Base-by-base conservation (phyloP, 306 rosid species). In the Glycine latifolia region DNA sequence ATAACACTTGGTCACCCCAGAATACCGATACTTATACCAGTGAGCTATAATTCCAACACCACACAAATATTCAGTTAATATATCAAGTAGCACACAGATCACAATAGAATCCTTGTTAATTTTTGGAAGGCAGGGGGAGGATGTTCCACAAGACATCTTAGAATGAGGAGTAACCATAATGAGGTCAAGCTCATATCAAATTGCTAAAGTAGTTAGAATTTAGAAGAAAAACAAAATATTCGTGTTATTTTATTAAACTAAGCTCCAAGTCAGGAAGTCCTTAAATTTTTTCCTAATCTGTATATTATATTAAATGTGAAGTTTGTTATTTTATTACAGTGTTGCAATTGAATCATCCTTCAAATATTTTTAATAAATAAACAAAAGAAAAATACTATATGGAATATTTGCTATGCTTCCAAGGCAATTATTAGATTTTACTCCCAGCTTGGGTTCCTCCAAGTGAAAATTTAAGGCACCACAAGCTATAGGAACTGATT, bases 401-500 rank as follows among this genome's bases (percentile, higher is more conserved):
- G 3, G 16, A 62, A 62, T 62, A 62, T 33, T 26, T 75, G 10
- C 70, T 59, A 50, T 16, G 41, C 14, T 50, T 52, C 66, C 43
- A 66, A 50, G 43, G 31, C 5, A 7, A 58, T 20, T 56, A 16
- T 56, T 39, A 11, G 67, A 69, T 56, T 53, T 79, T 13, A 67
- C 35, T 55, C 31, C 60, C n/a, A 65, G 20, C 54, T 77, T 39
- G 56, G 53, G 44, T 49, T 44, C 47, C 46, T 79, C 69, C 47
- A n/a, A 63, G 55, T 39, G 59, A n/a, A 31, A 43, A 55, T 33
- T 16, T 14, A 53, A 53, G 6, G 20, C 66, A 65, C 20, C 63
- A 59, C 62, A 77, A 49, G 68, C 76, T 8, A 55, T 4, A 1
- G 58, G 68, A 20, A 68, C 71, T 13, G 20, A 50, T 55, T 53